Evolutionary conservation across 129 eudicot species (phyloP), one percentile per base, ranked within the genome.

Genomic region (Apium graveolens): DNA sequence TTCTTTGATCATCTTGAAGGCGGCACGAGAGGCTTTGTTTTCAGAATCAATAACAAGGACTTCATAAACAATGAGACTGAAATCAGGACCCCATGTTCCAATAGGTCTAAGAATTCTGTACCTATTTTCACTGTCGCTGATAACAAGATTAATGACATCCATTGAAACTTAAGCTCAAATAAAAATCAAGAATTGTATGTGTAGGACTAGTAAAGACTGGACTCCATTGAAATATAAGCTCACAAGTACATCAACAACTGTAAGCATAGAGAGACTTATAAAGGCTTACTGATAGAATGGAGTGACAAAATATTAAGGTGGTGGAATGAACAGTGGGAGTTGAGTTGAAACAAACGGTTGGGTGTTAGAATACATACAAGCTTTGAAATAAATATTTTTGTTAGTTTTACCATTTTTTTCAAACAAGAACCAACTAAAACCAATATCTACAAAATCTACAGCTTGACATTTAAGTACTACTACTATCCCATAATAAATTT

Each of bases 71-170:
- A 34, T 44, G 26, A 26, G 24, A 43, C 11, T 44, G 11, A 13
- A 5, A 17, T 27, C n/a, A 13, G 57, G 77, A 1, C 60, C 77
- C 77, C 77, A 73, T 7, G 38, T 73, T 73, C 77, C 77, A 2
- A 73, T 29, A 20, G 60, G 60, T 12, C 3, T 16, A 1, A 73
- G 60, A 44, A 73, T 43, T 29, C 26, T 73, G 39, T 42, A 73
- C 3, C 31, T 3, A 7, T 1, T 24, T 27, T 18, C 26, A 7
- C 77, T 26, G 2, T 73, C 77, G 34, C 16, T 42, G 77, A 73
- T 0, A 31, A 66, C 13, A 44, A n/a, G 38, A 26, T 43, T 41
- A 31, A 2, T 5, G 10, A 18, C 32, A 24, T 27, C 77, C 77
- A 44, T 73, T 44, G 26, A 17, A 26, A 71, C 4, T n/a, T 13